A percentile compares a stretch with the other conserved stretches of the same genome.
Conservation (phyloP, 2,329 filamentous ascomycete genomes). For the Hypoxylon sp. region DNA sequence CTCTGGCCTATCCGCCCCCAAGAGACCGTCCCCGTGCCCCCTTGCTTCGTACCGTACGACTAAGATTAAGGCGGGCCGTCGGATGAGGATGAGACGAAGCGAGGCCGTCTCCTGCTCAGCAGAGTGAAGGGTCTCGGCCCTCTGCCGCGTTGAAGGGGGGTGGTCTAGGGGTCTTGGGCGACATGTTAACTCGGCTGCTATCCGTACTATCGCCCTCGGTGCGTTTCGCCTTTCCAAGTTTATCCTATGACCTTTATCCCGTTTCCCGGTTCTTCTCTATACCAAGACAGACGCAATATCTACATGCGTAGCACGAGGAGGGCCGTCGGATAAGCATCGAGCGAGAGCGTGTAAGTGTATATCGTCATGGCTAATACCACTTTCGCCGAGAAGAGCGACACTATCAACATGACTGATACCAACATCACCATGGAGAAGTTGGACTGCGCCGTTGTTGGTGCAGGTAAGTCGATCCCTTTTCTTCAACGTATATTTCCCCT, state of each 20-base stretch:
- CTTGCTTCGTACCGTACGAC: constrained; percentile 40
- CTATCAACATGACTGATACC: constrained; percentile 20
- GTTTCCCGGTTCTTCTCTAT: constrained; percentile 34
- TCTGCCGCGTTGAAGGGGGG: constrained; percentile 18
- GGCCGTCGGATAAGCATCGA: constrained; percentile 34
- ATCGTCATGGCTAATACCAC: constrained; percentile 37
- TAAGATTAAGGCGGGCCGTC: constrained; percentile 42
- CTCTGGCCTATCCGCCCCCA: constrained; percentile 6
- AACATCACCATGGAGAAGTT: constrained; percentile 59
- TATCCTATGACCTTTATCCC: constrained; percentile 44
- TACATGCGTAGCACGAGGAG: constrained; percentile 28
- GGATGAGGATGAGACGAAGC: constrained; percentile 32
- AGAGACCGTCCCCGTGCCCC: constrained; percentile 21
- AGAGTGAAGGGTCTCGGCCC: constrained; percentile 32
- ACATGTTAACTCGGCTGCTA: constrained; percentile 13
- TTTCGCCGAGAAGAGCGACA: constrained; percentile 33
- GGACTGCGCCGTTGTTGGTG: constrained; percentile 65
- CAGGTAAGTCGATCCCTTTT: constrained; percentile 60
- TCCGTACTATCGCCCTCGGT: constrained; percentile 14
- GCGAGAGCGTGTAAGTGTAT: constrained; percentile 23
- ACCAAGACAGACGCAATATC: constrained; percentile 36
- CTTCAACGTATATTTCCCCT: neutral
- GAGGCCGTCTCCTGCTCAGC: constrained; percentile 27
- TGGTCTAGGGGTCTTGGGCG: constrained; percentile 3
- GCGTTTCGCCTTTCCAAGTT: constrained; percentile 30